Evolutionary conservation across 805 yeast species (phyloP), one percentile per base, ranked within the genome.

Genomic region (Starmerella apis): DNA sequence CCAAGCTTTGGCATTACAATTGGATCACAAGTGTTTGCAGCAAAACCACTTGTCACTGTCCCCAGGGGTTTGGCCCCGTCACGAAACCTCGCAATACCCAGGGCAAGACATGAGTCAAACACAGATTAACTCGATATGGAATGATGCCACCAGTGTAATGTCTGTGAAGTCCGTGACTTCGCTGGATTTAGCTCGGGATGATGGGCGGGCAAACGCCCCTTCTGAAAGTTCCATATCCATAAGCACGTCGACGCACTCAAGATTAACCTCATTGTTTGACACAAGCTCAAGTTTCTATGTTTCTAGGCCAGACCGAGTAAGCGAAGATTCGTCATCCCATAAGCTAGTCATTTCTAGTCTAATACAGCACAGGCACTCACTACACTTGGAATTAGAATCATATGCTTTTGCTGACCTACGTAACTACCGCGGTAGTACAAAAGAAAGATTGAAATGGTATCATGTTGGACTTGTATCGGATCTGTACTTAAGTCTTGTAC

Each of bases 401-500:
- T 51, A 50, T 33, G 51, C 53, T 31, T 50, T 25, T 16, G 43
- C 45, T 4, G 16, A 20, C 3, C 16, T n/a, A 3, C 9, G 4
- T 1, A 25, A 24, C 16, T 13, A 3, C 14, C 37, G 36, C 24
- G 27, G 38, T 23, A 20, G 28, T 19, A 11, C 20, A n/a, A 23
- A 2, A 11, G 22, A 13, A n/a, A 22, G 32, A 38, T 18, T 23
- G 1, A 25, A 10, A 22, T 56, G 59, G 59, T 31, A 22, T 11
- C 57, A 53, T 38, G 30, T 50, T 1, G 57, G 53, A 8, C 46
- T 56, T 9, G 37, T 16, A 3, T 56, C 59, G 4, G 52, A 44
- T 14, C 31, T 56, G 7, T 33, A 33, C 19, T 33, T 56, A 24
- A 49, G 50, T 24, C 28, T 56, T 1, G 30, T 56, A 4, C 50